phyloP scores from a whole-genome alignment of 225 moss, liverwort and hornwort genomes.

The Physcomitrellopsis africana region DNA sequence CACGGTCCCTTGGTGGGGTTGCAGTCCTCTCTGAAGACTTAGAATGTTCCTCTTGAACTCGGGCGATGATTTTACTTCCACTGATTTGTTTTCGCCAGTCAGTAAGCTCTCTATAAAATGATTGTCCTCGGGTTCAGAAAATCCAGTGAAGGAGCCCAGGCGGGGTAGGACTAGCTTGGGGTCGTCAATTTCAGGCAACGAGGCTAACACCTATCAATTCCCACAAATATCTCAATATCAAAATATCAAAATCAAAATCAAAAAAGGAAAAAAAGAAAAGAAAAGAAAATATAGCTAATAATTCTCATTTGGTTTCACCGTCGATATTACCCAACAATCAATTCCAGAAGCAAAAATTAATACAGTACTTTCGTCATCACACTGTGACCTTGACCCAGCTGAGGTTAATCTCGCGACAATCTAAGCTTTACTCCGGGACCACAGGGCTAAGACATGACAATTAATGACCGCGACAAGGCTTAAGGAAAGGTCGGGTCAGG shows the following conservation, averaged over 20 bases:
- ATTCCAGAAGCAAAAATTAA: no score
- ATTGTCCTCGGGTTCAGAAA: slow-evolving; percentile 71
- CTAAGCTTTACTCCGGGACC: slow-evolving; percentile 28
- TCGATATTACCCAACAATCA: no score
- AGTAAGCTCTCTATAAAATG: slow-evolving; percentile 63
- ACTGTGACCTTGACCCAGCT: neutral
- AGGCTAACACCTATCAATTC: slow-evolving; percentile 69
- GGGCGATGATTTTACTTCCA: slow-evolving; percentile 43
- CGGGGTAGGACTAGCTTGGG: slow-evolving; percentile 78
- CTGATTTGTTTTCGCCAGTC: slow-evolving; percentile 44
- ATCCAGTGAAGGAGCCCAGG: slow-evolving; percentile 66
- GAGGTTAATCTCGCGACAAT: neutral
- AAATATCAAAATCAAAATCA: no score
- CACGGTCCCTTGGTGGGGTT: neutral
- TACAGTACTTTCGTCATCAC: no score
- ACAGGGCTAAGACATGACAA: slow-evolving; percentile 2
- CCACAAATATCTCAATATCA: neutral
- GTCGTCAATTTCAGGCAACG: slow-evolving; percentile 83
- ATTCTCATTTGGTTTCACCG: no score
- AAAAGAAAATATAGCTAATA: no score
- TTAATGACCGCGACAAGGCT: slow-evolving; percentile 21
- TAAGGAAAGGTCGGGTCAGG: slow-evolving; percentile 23
- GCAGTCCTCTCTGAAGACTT: slow-evolving; percentile 8
- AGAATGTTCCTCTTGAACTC: slow-evolving; percentile 43
- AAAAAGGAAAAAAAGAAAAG: no score